These are phyloP conservation scores for Metschnikowia lachancei DNA, from an alignment of 805 yeast genomes.

Conservation along the genomic window DNA sequence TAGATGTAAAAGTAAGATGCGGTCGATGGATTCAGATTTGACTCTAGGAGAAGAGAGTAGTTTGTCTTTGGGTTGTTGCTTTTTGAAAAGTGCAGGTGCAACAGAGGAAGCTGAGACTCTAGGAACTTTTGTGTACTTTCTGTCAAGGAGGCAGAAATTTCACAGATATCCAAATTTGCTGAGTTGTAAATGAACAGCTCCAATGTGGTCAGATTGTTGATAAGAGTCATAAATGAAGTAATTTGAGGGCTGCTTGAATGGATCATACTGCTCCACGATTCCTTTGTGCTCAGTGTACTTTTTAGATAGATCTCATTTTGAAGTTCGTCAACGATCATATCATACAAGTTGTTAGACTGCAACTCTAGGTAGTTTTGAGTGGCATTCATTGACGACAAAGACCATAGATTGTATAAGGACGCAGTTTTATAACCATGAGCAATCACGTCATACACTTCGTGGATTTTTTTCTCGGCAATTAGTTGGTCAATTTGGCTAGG, in stretches of 20 bases:
- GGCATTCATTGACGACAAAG: conserved; percentile 51
- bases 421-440: conserved; percentile 43
- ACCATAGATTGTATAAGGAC: conserved; percentile 54
- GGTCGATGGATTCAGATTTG: conserved; percentile 26
- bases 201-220: conserved; percentile 38
- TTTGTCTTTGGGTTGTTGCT: conserved; percentile 20
- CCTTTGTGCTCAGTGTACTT: conserved; percentile 12
- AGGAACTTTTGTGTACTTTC: conserved; percentile 33
- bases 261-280: conserved; percentile 18
- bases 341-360: conserved; percentile 62
- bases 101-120: conserved; percentile 27
- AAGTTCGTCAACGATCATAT: conserved; percentile 73
- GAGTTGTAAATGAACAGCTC: conserved; percentile 55
- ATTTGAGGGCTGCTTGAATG: conserved; percentile 35
- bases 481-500: conserved; percentile 64
- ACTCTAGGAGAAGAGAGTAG: conserved; percentile 33
- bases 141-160: conserved; percentile 42
- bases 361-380: conserved; percentile 50
- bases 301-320: conserved; percentile 66
- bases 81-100: conserved; percentile 25
- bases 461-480: conserved; percentile 68
- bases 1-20: conserved; percentile 56
- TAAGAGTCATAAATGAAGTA: conserved; percentile 33
- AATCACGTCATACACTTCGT: conserved; percentile 59
- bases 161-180: conserved; percentile 56